Conservation (phyloP, 1,284 basidiomycete genomes). For the Leucocoprinus gongylophorus region DNA sequence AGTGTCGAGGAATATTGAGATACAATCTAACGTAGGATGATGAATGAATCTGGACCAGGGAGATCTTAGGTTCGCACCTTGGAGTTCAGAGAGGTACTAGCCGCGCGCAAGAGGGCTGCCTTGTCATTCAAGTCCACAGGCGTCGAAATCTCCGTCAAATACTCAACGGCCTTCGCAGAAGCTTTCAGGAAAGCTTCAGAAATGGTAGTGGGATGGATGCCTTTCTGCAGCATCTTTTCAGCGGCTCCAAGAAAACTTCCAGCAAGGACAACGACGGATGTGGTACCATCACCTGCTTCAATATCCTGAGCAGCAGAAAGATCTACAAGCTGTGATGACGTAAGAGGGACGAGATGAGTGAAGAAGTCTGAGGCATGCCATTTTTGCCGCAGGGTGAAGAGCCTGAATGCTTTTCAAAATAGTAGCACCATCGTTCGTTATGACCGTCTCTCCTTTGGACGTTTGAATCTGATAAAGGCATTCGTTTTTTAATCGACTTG, state of each 20-base stretch:
- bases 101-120: conserved; percentile 83
- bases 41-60: conserved; percentile 4
- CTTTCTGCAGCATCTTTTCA: conserved; percentile 95
- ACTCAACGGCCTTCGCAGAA: conserved; percentile 90
- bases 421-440: conserved; percentile 99
- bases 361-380: conserved; percentile 46
- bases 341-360: conserved; percentile 9
- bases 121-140: conserved; percentile 92
- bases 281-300: conserved; percentile 99
- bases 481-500: conserved; percentile 8
- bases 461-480: conserved; percentile 98
- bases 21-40: conserved; percentile 65
- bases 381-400: conserved; percentile 96
- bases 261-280: conserved; percentile 94
- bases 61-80: conserved; percentile 50
- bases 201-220: conserved; percentile 97
- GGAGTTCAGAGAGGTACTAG: conserved; percentile 94
- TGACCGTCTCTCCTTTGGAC: conserved; percentile 91
- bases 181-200: conserved; percentile 95
- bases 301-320: conserved; percentile 97
- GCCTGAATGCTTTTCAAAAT: conserved; percentile 98
- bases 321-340: conserved; percentile 74
- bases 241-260: conserved; percentile 91
- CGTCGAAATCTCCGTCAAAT: conserved; percentile 86
- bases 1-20: conserved; percentile 98